Conservation (phyloP, 2,329 filamentous ascomycete species). For the Ampelomyces quisqualis region DNA sequence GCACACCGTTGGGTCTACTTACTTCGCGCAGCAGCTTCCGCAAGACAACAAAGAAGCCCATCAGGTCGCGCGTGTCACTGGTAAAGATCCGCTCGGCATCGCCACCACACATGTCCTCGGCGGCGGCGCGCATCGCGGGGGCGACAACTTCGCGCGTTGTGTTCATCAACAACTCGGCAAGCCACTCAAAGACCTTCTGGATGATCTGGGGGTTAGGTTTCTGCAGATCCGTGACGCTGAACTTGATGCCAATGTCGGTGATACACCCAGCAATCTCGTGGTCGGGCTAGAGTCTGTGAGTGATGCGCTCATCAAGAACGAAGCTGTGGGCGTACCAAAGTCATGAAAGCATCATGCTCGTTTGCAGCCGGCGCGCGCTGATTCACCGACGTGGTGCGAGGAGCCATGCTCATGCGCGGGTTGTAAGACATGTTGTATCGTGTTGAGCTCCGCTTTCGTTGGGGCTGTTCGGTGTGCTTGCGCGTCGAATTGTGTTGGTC, state of each 20-base stretch:
- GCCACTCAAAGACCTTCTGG: constrained; percentile 97
- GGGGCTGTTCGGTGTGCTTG: constrained; percentile 1
- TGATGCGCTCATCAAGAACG: neutral
- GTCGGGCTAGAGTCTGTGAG: constrained; percentile 53
- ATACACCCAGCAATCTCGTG: constrained; percentile 94
- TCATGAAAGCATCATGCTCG: constrained; percentile 54
- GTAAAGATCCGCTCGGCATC: constrained; percentile 77
- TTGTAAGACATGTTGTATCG: constrained; percentile 49
- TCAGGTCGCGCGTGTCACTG: constrained; percentile 84
- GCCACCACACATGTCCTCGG: constrained; percentile 82
- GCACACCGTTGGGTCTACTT: constrained; percentile 14
- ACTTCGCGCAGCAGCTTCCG: constrained; percentile 72
- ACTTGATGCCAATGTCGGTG: constrained; percentile 91
- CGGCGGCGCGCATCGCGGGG: constrained; percentile 89
- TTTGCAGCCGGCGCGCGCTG: constrained; percentile 46
- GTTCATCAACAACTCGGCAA: constrained; percentile 91
- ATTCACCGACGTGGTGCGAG: constrained; percentile 44
- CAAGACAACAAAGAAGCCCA: constrained; percentile 91
- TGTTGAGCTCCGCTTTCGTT: constrained; percentile 2
- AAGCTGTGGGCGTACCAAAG: constrained; percentile 42
- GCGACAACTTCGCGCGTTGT: constrained; percentile 90
- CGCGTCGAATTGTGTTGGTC: constrained; percentile 3
- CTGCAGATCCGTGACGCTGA: constrained; percentile 80
- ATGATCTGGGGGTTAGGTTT: constrained; percentile 94
- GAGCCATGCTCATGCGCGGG: constrained; percentile 54